Percentiles rank a stretch among this genome's conserved stretches.
phyloP scores from a whole-genome alignment of 2,329 filamentous ascomycete genomes.

The Xylariaceae sp. region DNA sequence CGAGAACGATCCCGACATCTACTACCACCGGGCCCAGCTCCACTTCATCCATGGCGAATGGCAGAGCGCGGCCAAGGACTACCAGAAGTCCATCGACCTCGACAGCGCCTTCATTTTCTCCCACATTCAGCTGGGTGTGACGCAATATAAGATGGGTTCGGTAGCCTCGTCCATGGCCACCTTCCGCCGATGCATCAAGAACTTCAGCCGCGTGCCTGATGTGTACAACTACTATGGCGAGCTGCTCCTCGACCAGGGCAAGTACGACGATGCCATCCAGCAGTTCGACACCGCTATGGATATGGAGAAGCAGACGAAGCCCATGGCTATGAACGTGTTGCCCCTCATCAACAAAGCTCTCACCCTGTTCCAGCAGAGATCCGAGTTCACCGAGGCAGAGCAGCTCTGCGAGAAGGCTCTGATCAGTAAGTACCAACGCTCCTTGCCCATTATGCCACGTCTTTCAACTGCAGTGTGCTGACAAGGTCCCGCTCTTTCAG shows the following conservation, averaged over 20 bases:
- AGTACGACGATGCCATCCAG: constrained; percentile 90
- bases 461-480: constrained; percentile 29
- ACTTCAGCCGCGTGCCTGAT: constrained; percentile 92
- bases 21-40: constrained; percentile 96
- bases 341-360: constrained; percentile 98
- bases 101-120: constrained; percentile 98
- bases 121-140: constrained; percentile 97
- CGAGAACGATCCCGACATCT: constrained; percentile 88
- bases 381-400: constrained; percentile 91
- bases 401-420: constrained; percentile 95
- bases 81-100: constrained; percentile 97
- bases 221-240: constrained; percentile 99
- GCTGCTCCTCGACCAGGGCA: constrained; percentile 91
- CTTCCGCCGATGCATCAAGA: constrained; percentile 96
- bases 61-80: constrained; percentile 90
- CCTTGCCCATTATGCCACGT: not conserved
- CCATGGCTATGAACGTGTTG: constrained; percentile 93
- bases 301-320: constrained; percentile 93
- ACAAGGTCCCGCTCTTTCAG: constrained; percentile 38
- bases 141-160: constrained; percentile 99
- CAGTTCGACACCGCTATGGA: constrained; percentile 99
- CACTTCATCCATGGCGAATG: constrained; percentile 98
- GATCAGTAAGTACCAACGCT: constrained; percentile 64
- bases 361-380: constrained; percentile 96
- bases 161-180: constrained; percentile 98